These are phyloP conservation scores for Rhizoclosmatium sp. DNA, from an alignment of 192 early-diverging fungal genomes.

Conservation along the genomic window DNA sequence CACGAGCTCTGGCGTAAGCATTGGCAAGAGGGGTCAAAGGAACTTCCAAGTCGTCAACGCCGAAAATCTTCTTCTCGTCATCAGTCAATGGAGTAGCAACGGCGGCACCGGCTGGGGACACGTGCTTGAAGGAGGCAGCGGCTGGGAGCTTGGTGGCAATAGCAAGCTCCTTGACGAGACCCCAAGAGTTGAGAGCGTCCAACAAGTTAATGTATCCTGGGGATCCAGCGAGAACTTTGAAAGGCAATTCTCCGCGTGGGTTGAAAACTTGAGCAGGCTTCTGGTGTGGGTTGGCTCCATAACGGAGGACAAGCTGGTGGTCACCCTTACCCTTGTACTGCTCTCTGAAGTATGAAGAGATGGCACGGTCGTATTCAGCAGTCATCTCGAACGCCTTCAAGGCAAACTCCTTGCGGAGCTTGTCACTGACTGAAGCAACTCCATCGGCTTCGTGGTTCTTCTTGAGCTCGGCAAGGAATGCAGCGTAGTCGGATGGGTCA, in stretches of 20 bases:
- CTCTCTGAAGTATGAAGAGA: constrained; percentile 92
- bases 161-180: constrained; percentile 95
- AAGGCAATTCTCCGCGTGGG: constrained; percentile 81
- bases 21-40: constrained; percentile 84
- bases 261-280: constrained; percentile 94
- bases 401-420: constrained; percentile 79
- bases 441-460: constrained; percentile 38
- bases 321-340: constrained; percentile 82
- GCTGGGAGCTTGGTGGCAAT: constrained; percentile 87
- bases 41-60: constrained; percentile 82
- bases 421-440: constrained; percentile 69
- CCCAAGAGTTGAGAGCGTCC: constrained; percentile 97
- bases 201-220: constrained; percentile 99
- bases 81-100: constrained; percentile 83
- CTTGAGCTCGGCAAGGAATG: constrained; percentile 78
- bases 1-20: constrained; percentile 97
- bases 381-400: constrained; percentile 98
- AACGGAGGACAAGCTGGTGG: constrained; percentile 84
- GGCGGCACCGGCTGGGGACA: constrained; percentile 97
- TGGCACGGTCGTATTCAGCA: constrained; percentile 94
- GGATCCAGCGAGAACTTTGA: constrained; percentile 90
- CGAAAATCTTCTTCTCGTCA: constrained; percentile 88
- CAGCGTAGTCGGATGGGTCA: constrained; percentile 91
- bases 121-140: constrained; percentile 99
- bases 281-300: constrained; percentile 99